Evolutionary conservation across 1,139 yeast species (phyloP), one percentile per base, ranked within the genome.

Genomic region (Zygosaccharomyces pseudobailii): DNA sequence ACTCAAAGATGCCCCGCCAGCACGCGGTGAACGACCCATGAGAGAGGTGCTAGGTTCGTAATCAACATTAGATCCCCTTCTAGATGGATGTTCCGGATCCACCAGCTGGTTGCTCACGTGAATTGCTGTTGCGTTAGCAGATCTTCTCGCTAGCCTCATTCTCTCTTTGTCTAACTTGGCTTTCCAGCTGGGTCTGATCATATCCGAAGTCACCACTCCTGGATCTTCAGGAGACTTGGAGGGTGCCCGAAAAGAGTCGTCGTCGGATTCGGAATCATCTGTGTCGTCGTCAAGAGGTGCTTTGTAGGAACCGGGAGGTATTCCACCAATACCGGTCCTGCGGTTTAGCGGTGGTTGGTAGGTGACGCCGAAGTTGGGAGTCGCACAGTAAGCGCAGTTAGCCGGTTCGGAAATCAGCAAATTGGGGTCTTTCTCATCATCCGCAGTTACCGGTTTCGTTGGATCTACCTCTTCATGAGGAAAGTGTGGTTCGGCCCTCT

Each of bases 101-200:
- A 68, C 63, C 81, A 76, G 52, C 83, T 88, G 27, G 87, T 82
- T 10, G 89, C 95, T 66, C 37, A 66, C 62, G 68, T 90, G 97
- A 38, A 90, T 79, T 0, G 96, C 96, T 41, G 88, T 87, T 1
- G 97, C 97, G 17, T 96, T 88, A 0, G 97, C 97, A 0, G 96
- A 83, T 58, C 87, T 77, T 49, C 95, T 75, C 0, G 96, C 96
- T 38, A 88, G 71, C 56, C 82, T 84, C 51, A 82, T 78, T 47
- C 92, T 76, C 3, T 96, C 96, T 40, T 79, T 72, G 13, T 75
- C 72, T 47, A 92, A 73, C 56, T 82, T 85, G 8, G 73, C 68
- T 56, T 87, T 89, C 98, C 98, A 92, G 61, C 88, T 96, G 1
- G 98, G 97, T 45, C 97, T 74, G 38, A 92, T 86, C 57, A 68